These are phyloP conservation scores for Craterostigma plantagineum DNA, from an alignment of 257 asterid genomes.

Conservation along the genomic window DNA sequence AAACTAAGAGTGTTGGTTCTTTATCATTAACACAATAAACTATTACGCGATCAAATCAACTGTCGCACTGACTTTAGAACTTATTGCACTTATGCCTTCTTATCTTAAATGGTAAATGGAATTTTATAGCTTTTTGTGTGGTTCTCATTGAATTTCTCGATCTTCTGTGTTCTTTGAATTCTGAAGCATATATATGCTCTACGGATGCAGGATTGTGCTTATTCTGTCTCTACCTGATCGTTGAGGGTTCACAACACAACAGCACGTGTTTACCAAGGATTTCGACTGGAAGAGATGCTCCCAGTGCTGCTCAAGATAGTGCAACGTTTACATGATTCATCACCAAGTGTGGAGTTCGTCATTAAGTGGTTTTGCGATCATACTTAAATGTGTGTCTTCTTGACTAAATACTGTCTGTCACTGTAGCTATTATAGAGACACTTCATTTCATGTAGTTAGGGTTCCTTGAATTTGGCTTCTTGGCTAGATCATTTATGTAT, in stretches of 20 bases:
- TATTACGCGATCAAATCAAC: neutral
- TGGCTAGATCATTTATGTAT: no score
- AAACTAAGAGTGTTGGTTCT: no score
- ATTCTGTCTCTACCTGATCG: conserved; percentile 47
- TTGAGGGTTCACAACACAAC: conserved; percentile 29
- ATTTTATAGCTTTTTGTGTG: no score
- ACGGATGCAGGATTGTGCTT: conserved; percentile 58
- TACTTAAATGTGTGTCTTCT: neutral
- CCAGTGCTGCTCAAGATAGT: conserved; percentile 27
- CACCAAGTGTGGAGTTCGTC: neutral
- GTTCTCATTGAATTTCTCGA: neutral
- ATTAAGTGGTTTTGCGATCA: neutral
- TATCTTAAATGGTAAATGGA: no score
- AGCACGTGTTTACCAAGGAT: conserved; percentile 22
- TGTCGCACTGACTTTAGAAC: neutral
- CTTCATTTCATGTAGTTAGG: no score
- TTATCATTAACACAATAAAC: no score
- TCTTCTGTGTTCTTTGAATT: neutral
- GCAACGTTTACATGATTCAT: conserved; percentile 7
- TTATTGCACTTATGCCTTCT: no score
- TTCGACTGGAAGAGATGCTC: conserved; percentile 30
- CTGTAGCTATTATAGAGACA: no score
- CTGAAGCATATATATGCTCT: neutral
- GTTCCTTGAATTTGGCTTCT: no score
- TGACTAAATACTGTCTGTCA: no score